A percentile compares a stretch with the other conserved stretches of the same genome.
Conservation (phyloP, 2,329 filamentous ascomycete genomes). For the Pseudogymnoascus sp. region DNA sequence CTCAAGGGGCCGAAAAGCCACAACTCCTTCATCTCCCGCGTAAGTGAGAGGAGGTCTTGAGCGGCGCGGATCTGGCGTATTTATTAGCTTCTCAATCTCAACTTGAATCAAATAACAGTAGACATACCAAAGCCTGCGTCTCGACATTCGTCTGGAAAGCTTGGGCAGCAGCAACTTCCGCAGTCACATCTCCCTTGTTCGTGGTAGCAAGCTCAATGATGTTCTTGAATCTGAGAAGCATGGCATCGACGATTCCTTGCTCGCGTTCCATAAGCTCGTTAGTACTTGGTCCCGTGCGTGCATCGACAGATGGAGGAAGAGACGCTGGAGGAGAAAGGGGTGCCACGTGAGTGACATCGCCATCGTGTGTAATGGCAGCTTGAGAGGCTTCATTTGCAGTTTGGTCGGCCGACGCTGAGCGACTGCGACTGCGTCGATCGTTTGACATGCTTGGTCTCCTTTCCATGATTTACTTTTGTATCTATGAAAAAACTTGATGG, state of each 20-base stretch:
- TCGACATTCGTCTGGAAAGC: conserved; percentile 31
- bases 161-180: conserved; percentile 28
- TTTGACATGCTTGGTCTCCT: neutral
- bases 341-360: neutral
- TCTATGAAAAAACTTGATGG: neutral
- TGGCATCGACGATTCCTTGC: conserved; percentile 39
- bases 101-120: conserved; percentile 7
- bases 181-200: conserved; percentile 26
- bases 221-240: conserved; percentile 41
- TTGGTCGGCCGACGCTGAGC: conserved; percentile 1
- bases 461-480: neutral
- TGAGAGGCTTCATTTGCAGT: neutral
- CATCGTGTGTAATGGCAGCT: neutral
- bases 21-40: conserved; percentile 43
- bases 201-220: conserved; percentile 31
- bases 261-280: conserved; percentile 38
- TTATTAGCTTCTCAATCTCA: neutral
- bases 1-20: conserved; percentile 45
- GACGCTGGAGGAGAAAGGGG: neutral
- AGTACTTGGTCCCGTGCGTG: conserved; percentile 12
- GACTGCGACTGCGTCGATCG: neutral
- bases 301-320: neutral
- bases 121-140: conserved; percentile 27
- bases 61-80: conserved; percentile 26
- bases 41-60: conserved; percentile 42